Conservation (phyloP, 305 asterid species). For the Fraxinus latifolia region DNA sequence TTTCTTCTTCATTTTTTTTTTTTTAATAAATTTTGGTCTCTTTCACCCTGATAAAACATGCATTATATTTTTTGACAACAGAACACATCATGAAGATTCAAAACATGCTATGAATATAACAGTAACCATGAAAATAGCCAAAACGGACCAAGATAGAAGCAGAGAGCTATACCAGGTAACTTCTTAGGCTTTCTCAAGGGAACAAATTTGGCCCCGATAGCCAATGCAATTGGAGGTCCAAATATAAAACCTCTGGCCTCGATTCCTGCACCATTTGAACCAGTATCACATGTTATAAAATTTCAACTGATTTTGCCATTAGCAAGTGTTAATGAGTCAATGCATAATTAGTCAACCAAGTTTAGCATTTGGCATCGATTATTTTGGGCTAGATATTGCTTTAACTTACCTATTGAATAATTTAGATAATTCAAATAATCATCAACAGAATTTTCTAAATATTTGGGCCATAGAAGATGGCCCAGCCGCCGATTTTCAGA, state of each 20-base stretch:
- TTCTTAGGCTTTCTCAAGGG: conserved; percentile 93
- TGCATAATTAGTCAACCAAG: not conserved
- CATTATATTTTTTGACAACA: not conserved
- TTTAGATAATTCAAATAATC: not conserved
- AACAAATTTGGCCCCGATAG: conserved; percentile 86
- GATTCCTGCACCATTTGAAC: conserved; percentile 48
- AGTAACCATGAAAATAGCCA: conserved; percentile 1
- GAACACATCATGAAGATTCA: not conserved
- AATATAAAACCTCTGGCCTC: conserved; percentile 95
- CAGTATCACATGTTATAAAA: not conserved
- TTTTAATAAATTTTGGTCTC: no score
- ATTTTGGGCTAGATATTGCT: not conserved
- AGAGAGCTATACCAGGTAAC: conserved; percentile 59
- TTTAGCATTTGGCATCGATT: not conserved
- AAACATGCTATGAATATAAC: not conserved
- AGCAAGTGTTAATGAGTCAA: not conserved
- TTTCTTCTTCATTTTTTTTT: no score
- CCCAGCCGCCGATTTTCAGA: not conserved
- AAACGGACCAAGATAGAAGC: conserved; percentile 4
- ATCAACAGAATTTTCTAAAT: not conserved
- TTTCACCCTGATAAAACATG: not conserved
- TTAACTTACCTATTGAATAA: not conserved
- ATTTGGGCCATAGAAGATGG: not conserved
- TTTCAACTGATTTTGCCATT: not conserved
- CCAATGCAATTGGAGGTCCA: conserved; percentile 98